phyloP scores from a whole-genome alignment of 2,329 filamentous ascomycete genomes.

The Xylariaceae sp. region DNA sequence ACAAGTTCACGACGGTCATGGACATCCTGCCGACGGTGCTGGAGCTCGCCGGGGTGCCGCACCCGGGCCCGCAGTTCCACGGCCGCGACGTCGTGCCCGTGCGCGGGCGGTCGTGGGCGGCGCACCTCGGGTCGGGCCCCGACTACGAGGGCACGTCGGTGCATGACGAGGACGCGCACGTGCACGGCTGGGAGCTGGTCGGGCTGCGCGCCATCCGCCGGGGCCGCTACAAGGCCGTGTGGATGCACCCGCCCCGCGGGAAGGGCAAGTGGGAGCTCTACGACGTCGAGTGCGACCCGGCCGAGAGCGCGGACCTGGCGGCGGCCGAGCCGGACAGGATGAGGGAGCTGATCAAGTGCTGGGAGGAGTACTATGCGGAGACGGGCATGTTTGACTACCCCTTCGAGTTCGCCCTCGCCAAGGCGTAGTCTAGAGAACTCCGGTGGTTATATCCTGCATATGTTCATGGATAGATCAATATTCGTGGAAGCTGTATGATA shows the following conservation, averaged over 20 bases:
- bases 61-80: conserved; percentile 28
- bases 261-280: conserved; percentile 12
- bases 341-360: conserved; percentile 11
- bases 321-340: conserved; percentile 6
- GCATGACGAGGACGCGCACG: conserved; percentile 6
- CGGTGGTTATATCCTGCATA: too few species aligned
- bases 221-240: conserved; percentile 13
- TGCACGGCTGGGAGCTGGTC: conserved; percentile 14
- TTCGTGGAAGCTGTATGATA: too few species aligned
- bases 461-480: too few species aligned
- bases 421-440: too few species aligned
- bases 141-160: conserved; percentile 8
- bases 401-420: too few species aligned
- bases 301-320: background rate
- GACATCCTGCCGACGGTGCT: conserved; percentile 39
- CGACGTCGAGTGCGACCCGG: conserved; percentile 1
- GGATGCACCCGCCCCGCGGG: conserved; percentile 11
- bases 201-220: conserved; percentile 10
- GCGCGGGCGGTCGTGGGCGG: background rate
- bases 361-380: conserved; percentile 14
- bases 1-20: conserved; percentile 43
- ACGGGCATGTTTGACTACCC: conserved; percentile 16
- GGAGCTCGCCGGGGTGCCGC: conserved; percentile 24
- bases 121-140: conserved; percentile 3
- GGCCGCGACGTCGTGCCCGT: conserved; percentile 1